Base-by-base conservation (phyloP, 345 rosid species). In the Camelina neglecta region DNA sequence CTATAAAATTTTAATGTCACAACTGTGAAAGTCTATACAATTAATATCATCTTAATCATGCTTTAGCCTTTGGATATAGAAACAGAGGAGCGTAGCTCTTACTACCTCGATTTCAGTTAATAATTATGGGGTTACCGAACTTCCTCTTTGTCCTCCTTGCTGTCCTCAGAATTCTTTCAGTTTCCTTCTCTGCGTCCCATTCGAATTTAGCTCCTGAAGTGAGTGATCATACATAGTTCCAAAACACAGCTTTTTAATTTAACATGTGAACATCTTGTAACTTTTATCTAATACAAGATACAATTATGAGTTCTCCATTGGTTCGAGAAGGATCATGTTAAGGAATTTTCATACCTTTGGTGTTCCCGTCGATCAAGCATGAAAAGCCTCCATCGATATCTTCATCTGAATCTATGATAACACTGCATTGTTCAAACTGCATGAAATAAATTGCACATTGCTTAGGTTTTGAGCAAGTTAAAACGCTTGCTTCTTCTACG, bases 111-210 rank as follows among this genome's bases (percentile, higher is more conserved):
- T 13, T 11, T 79, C 81, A 93, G 76, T 86, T 82, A 63, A 96
- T 93, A 75, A 93, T 82, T 58, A 96, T 91, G 57, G 83, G 69
- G 74, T 84, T 84, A 47, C 67, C 72, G 47, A 74, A 67, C 78
- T 85, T 89, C 76, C 98, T 81, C 85, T 83, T 96, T 64, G 83
- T 79, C 83, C 95, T 88, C 84, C 98, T 88, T 62, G 98, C 97
- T 70, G 69, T 84, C 77, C 75, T 86, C 82, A 96, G 81, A 67
- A 96, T 87, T 64, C 81, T 72, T 16, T 85, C 81, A 5, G 92
- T 86, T 75, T 88, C 96, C 74, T 83, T 82, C 81, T 82, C 78
- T 65, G 84, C 85, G 71, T 86, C 91, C 72, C 86, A 84, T 7
- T 79, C 65, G 57, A 73, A 74, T 60, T 70, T 68, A 69, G 78